Conservation (phyloP, 345 rosid species). For the Eucalyptus tenuipes region DNA sequence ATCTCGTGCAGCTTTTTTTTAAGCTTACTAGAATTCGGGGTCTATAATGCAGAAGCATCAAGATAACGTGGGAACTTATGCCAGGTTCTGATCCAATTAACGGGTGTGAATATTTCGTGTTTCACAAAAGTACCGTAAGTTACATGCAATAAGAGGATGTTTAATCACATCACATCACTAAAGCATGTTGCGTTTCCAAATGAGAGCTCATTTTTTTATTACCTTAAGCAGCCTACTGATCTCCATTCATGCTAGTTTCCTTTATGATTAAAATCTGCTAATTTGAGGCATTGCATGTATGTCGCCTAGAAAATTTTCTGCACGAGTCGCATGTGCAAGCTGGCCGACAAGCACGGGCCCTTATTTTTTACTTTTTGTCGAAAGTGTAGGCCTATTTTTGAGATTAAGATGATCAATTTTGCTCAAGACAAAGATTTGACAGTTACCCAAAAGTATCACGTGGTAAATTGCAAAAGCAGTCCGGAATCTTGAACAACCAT, state of each 20-base stretch:
- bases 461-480: too few relatives aligned
- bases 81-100: too few relatives aligned
- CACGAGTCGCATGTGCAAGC: neutral
- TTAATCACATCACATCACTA: neutral
- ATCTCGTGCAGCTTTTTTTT: neutral
- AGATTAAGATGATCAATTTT: too few relatives aligned
- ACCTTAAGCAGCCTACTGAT: neutral
- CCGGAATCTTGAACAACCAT: slow-evolving; percentile 11
- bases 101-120: too few relatives aligned
- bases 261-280: neutral
- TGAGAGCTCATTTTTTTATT: neutral
- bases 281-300: neutral
- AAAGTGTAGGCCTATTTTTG: too few relatives aligned
- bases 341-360: neutral
- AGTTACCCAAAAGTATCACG: too few relatives aligned
- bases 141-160: neutral
- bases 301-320: neutral
- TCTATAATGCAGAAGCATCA: neutral
- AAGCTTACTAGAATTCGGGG: neutral
- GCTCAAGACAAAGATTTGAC: too few relatives aligned
- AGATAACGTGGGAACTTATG: too few relatives aligned
- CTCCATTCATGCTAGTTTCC: neutral
- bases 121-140: neutral
- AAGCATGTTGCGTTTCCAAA: neutral
- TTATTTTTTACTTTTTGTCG: too few relatives aligned